Evolutionary conservation across 345 rosid species (phyloP), one percentile per base, ranked within the genome.

Genomic region (Rhodamnia argentea): DNA sequence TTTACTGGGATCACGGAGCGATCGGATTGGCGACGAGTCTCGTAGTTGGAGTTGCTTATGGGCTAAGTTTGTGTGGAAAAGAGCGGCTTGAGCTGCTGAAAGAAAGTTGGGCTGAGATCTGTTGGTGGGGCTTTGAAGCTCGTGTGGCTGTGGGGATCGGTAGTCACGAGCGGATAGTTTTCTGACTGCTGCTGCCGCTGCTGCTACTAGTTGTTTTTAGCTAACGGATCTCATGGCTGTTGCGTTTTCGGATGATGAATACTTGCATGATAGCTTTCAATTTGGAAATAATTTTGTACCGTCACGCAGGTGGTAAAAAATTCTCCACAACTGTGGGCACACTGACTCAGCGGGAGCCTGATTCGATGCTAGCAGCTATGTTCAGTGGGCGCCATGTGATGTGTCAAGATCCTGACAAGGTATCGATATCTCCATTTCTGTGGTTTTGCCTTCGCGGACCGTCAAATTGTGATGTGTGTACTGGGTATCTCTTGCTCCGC

Each of bases 321-420:
- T 97, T 95, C 62, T 93, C 95, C 87, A 94, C 98, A 2, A 92
- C 97, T 20, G 84, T 93, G 76, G 98, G 94, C 90, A 95, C 98
- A 29, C 88, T 97, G 91, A 96, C 96, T 57, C 92, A 88, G 84
- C 95, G 99, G 82, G 99, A 96, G 87, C 99, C 98, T 27, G 96
- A 94, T 58, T 97, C 98, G 0, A 96, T 97, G 97, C 97, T 96
- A 76, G 97, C 98, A 16, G 97, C 98, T 1, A 96, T 95, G 98
- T 96, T 97, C 88, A 96, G 99, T 83, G 96, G 98, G 60, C 95
- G 95, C 7, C 96, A 95, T 89, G 91, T 93, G 1, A 85, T 96
- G 86, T 90, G 88, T 83, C 89, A 85, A 52, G 98, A 96, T 82
- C 88, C 95, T 24, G 92, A 89, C 50, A 90, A 90, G 95, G 98